Percentiles rank a stretch among this genome's conserved stretches.
Evolutionary conservation across 2,329 filamentous ascomycete genomes (phyloP).

Genomic region (Trichoderma brevicompactum): DNA sequence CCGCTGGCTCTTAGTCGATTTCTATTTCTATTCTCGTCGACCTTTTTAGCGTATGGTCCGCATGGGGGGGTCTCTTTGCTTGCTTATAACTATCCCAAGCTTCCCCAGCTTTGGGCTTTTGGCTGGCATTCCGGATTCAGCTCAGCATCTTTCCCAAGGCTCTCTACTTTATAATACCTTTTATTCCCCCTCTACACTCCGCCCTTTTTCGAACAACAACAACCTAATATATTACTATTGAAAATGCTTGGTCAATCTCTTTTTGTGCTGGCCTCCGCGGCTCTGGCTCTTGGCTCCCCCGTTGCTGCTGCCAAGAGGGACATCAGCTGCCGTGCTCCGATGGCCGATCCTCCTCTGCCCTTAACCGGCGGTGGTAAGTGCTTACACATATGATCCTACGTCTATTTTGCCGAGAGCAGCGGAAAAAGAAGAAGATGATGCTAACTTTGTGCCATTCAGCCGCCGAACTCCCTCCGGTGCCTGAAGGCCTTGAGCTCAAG

Average conservation of each 20-base stretch:
- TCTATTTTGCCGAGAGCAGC: constrained; percentile 19
- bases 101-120: constrained; percentile 21
- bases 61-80: not conserved
- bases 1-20: constrained; percentile 12
- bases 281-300: constrained; percentile 41
- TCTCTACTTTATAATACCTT: not conserved
- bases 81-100: constrained; percentile 30
- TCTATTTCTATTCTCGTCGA: constrained; percentile 20
- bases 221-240: not conserved
- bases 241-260: constrained; percentile 44
- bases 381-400: not conserved
- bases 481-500: constrained; percentile 49
- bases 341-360: constrained; percentile 42
- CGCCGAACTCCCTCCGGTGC: constrained; percentile 50
- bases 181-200: too few species aligned
- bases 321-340: constrained; percentile 20
- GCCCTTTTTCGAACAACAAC: not conserved
- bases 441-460: constrained; percentile 36
- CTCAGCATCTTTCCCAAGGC: not conserved
- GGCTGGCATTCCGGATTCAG: not conserved
- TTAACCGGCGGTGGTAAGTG: constrained; percentile 47
- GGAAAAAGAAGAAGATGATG: constrained; percentile 31
- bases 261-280: constrained; percentile 42
- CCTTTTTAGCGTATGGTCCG: constrained; percentile 5
- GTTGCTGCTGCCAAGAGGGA: not conserved